phyloP scores from a whole-genome alignment of 306 rosid genomes.

The Crotalaria pallida region DNA sequence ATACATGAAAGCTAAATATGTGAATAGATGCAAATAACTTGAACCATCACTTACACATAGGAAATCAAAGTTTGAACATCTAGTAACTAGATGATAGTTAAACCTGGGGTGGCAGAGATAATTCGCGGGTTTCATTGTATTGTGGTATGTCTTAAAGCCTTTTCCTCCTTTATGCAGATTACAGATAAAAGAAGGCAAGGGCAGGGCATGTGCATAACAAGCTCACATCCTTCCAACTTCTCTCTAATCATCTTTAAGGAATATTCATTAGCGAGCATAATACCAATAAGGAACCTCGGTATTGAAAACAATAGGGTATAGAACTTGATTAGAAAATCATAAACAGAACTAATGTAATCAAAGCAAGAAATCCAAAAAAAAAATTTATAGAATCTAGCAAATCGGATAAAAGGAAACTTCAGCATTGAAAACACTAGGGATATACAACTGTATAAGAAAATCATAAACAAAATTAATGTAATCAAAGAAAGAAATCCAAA shows the following conservation, averaged over 20 bases:
- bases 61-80: neutral
- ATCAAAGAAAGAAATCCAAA: conserved; percentile 21
- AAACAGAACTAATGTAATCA: conserved; percentile 24
- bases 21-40: neutral
- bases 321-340: conserved; percentile 10
- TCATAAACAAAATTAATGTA: conserved; percentile 20
- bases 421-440: neutral
- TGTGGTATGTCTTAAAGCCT: conserved; percentile 1
- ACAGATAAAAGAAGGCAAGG: neutral
- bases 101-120: neutral
- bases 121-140: neutral
- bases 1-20: neutral
- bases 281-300: neutral
- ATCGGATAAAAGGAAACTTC: neutral
- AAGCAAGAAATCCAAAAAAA: conserved; percentile 17
- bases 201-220: neutral
- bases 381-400: conserved; percentile 17
- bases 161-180: neutral
- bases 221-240: neutral
- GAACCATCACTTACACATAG: neutral
- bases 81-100: neutral
- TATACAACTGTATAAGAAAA: conserved; percentile 7
- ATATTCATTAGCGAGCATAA: conserved; percentile 22
- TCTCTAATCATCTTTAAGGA: conserved; percentile 20
- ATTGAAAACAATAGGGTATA: neutral